Base-by-base conservation (phyloP, 2,329 filamentous ascomycete genomes). In the Myriangium duriaei region DNA sequence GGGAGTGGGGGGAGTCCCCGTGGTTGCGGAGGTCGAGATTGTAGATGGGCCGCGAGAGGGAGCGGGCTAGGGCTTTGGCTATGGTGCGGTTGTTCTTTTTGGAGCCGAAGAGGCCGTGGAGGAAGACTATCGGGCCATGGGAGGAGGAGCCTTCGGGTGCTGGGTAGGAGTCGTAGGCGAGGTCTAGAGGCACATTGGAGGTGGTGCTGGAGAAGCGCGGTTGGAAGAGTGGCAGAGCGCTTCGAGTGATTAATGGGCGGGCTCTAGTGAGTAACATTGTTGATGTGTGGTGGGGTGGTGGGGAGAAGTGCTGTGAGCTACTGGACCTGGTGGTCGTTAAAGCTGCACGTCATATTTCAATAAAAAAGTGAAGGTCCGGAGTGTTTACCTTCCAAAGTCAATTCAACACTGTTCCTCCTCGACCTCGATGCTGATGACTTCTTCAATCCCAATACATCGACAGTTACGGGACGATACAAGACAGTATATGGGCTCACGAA, bases 61-160 rank as follows among this genome's bases (percentile, higher is more conserved):
- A 82, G 52, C 82, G 76, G 29, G 86, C 82, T 35, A 96, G 65
- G 26, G 74, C 77, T 64, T 86, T 92, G 43, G n/a, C 6, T 30
- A 96, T 91, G 52, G 73, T 83, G 58, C 87, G 71, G 57, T 95
- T 94, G 57, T 96, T 96, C 65, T 84, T 86, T 65, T 92, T 94
- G 26, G 84, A 94, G 13, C 88, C 88, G 53, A 96, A 95, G 9
- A 96, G 68, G 1, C 91, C 88, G 57, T 96, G 88, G 53, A 96
- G 74, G 48, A 96, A 81, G 44, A 96, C 62, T 46, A 96, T 84
- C 2, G 87, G 82, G 37, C 65, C 63, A 40, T 61, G 56, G 35
- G 40, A 47, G 32, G 49, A 49, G 57, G 43, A 62, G 59, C 42
- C 58, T 54, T 51, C 66, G 56, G 39, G 59, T 53, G 80, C 75